These are phyloP conservation scores for Aspergillus homomorphus DNA, from an alignment of 495 filamentous ascomycete genomes.

Conservation along the genomic window DNA sequence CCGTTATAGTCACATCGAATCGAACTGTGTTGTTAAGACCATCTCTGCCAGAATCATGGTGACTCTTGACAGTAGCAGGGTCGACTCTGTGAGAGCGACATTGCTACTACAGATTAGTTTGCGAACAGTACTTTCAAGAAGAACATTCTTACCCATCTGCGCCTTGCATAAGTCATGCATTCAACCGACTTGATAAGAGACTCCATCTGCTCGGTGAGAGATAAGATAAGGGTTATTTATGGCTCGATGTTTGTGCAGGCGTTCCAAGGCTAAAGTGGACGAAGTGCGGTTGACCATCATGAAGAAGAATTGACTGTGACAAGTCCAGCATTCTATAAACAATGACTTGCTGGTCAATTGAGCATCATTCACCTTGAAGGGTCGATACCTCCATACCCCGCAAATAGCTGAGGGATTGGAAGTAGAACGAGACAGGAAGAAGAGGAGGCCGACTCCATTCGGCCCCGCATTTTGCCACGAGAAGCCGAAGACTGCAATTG, in stretches of 20 bases:
- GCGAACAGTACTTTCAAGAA: not conserved
- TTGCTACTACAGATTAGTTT: too few species aligned
- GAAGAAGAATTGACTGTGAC: not conserved
- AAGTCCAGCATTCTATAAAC: not conserved
- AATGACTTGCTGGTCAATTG: not conserved
- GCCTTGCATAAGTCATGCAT: not conserved
- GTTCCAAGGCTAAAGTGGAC: not conserved
- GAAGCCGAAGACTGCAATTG: not conserved
- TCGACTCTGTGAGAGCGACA: not conserved
- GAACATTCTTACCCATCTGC: not conserved
- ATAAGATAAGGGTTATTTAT: not conserved
- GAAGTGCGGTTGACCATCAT: not conserved
- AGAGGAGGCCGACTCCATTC: not conserved
- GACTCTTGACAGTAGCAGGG: not conserved
- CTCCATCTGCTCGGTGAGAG: not conserved
- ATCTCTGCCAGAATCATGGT: not conserved
- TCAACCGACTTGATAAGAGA: not conserved
- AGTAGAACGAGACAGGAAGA: not conserved
- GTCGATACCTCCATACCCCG: too few species aligned
- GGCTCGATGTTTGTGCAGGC: not conserved
- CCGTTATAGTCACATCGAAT: not conserved
- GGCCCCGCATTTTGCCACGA: not conserved
- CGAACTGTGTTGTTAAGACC: not conserved
- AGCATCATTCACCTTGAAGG: too few species aligned
- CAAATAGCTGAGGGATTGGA: too few species aligned